These are phyloP conservation scores for Chenopodium quinoa DNA, from an alignment of 148 eudicot genomes.

Conservation along the genomic window DNA sequence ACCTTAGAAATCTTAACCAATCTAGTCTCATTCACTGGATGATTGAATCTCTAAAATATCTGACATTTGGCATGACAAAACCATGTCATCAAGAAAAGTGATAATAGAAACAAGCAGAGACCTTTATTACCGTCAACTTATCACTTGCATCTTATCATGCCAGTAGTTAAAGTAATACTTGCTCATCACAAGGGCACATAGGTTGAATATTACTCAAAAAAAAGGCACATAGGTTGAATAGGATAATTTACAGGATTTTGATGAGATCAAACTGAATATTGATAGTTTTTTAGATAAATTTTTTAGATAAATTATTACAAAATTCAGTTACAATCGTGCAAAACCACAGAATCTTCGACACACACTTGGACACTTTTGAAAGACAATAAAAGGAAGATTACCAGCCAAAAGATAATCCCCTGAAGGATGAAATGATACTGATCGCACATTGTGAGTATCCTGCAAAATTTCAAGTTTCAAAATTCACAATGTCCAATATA, in stretches of 20 bases:
- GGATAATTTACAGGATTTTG: not conserved
- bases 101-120: not conserved
- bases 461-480: conserved; percentile 28
- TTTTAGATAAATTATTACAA: not conserved
- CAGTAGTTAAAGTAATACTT: too few species aligned
- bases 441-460: conserved; percentile 93
- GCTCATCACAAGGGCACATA: too few species aligned
- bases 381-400: conserved; percentile 14
- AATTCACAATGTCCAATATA: not conserved
- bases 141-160: not conserved
- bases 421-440: conserved; percentile 86
- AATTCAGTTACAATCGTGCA: not conserved
- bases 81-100: not conserved
- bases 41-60: not conserved
- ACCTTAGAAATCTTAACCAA: not conserved
- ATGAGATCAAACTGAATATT: too few species aligned
- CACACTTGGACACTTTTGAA: not conserved
- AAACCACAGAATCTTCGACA: not conserved
- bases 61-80: not conserved
- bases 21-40: not conserved
- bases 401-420: conserved; percentile 90
- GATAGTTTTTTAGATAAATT: not conserved
- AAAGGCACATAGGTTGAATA: not conserved
- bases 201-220: not conserved
- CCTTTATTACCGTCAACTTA: not conserved